Evolutionary conservation across 768 basidiomycete genomes (phyloP).

Genomic region (Mycena polygramma): DNA sequence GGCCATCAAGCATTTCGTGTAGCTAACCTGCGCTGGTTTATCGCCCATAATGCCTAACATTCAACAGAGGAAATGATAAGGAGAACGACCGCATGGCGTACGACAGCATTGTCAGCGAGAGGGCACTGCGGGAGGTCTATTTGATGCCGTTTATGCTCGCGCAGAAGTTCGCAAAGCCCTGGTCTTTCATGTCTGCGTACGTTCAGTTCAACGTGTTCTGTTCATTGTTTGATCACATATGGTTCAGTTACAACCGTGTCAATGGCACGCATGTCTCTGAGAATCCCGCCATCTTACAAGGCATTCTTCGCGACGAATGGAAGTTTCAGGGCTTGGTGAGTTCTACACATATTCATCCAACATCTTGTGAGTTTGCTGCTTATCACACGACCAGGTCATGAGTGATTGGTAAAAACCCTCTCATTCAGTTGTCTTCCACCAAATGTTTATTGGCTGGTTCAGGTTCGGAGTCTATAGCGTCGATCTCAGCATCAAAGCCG

Average conservation of each 20-base stretch:
- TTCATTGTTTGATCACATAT: constrained; percentile 12
- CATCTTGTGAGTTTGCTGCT: not conserved
- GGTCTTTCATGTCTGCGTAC: constrained; percentile 81
- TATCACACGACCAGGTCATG: constrained; percentile 63
- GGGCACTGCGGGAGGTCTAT: constrained; percentile 82
- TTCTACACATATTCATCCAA: constrained; percentile 19
- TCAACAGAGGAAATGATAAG: constrained; percentile 79
- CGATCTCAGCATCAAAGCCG: constrained; percentile 76
- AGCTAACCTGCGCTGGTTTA: constrained; percentile 34
- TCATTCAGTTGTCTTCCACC: not conserved
- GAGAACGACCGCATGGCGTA: constrained; percentile 81
- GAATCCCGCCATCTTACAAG: constrained; percentile 67
- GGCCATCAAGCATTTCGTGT: constrained; percentile 88
- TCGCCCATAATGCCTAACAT: not conserved
- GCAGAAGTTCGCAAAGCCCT: constrained; percentile 72
- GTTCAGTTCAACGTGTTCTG: constrained; percentile 39
- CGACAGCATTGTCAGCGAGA: constrained; percentile 73
- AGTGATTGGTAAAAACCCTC: constrained; percentile 75
- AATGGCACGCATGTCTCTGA: constrained; percentile 83
- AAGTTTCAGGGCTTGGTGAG: constrained; percentile 70
- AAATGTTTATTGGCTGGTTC: constrained; percentile 3
- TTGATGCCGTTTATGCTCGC: constrained; percentile 84
- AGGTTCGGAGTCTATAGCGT: constrained; percentile 82
- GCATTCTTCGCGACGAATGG: constrained; percentile 80
- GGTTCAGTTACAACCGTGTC: constrained; percentile 75